Evolutionary conservation across 176 grass and related monocot species (phyloP).

Genomic region (Carex kokanica): DNA sequence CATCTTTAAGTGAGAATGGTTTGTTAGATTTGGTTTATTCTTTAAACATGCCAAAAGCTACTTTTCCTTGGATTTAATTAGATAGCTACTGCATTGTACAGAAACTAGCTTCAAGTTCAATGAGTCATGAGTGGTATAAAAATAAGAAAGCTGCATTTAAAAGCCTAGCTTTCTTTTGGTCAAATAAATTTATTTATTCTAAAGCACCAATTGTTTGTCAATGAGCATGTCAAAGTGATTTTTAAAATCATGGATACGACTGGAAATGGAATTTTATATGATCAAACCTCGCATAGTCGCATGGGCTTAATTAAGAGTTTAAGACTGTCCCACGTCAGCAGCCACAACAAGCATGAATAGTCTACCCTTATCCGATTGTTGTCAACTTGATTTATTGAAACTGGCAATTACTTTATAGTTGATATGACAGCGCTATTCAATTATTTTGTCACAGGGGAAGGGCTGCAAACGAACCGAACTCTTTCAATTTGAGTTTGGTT

Average conservation of each 20-base stretch:
- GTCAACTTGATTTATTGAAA: constrained; percentile 4
- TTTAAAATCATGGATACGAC: background rate
- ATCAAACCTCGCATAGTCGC: background rate
- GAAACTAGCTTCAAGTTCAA: no score
- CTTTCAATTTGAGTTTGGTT: no score
- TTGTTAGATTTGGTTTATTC: background rate
- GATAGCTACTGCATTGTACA: background rate
- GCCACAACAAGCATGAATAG: background rate
- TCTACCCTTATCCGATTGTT: background rate
- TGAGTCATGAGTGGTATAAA: background rate
- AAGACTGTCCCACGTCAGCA: background rate
- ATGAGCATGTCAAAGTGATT: background rate
- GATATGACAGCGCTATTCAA: background rate
- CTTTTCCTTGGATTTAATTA: background rate
- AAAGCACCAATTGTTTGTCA: constrained; percentile 1
- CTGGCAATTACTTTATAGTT: background rate
- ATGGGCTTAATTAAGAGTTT: background rate
- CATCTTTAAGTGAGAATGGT: background rate
- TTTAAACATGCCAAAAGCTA: background rate
- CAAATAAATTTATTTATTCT: background rate
- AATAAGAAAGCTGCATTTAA: background rate
- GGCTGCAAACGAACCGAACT: no score
- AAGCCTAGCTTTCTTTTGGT: background rate
- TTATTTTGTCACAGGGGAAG: background rate
- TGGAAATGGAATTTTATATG: background rate